These are phyloP conservation scores for Monosporascus sp. DNA, from an alignment of 2,329 filamentous ascomycete genomes.

Conservation along the genomic window DNA sequence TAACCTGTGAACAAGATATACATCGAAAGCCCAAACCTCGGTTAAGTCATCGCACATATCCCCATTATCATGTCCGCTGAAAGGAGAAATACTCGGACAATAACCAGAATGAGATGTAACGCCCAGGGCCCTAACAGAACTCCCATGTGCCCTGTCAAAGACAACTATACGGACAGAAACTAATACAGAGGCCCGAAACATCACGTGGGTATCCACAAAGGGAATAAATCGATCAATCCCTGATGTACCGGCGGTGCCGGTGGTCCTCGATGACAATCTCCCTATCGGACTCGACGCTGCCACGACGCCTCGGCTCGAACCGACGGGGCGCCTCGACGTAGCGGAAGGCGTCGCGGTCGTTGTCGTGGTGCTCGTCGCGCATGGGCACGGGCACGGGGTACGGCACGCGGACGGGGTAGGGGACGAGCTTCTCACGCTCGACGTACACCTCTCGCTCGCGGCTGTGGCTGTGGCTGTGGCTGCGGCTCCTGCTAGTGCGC, in stretches of 20 bases:
- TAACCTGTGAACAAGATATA: no score
- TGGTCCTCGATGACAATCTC: constrained; percentile 29
- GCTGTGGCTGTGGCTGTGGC: constrained; percentile 15
- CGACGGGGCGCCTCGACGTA: constrained; percentile 47
- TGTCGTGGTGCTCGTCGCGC: constrained; percentile 27
- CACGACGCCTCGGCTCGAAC: constrained; percentile 28
- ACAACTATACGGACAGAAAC: no score
- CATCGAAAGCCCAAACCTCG: no score
- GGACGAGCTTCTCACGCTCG: constrained; percentile 46
- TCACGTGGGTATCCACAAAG: no score
- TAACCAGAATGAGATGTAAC: no score
- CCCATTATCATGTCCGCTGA: no score
- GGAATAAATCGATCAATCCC: constrained; percentile 10
- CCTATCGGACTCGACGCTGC: constrained; percentile 23
- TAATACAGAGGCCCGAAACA: no score
- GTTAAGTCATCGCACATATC: no score
- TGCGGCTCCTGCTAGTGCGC: constrained; percentile 16
- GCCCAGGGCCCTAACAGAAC: no score
- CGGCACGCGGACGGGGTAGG: constrained; percentile 35
- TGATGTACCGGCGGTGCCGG: constrained; percentile 23
- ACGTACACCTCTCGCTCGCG: constrained; percentile 45
- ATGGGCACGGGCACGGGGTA: constrained; percentile 40
- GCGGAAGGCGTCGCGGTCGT: constrained; percentile 45
- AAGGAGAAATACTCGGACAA: no score
- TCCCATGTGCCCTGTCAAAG: no score